Conservation (phyloP, 2,329 filamentous ascomycete genomes). For the Claviceps digitariae region DNA sequence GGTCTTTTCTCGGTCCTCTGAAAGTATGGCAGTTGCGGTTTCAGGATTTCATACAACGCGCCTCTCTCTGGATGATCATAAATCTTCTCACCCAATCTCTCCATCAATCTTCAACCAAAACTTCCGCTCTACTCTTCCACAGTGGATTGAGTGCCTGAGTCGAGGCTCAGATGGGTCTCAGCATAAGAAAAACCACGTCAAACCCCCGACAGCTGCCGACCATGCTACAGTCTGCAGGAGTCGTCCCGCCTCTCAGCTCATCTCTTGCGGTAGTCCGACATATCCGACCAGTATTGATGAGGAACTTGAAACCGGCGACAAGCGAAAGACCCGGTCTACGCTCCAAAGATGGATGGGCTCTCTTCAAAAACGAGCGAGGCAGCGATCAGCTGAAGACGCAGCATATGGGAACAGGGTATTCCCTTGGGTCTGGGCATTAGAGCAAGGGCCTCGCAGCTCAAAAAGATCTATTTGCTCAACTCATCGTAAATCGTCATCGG, state of each 20-base stretch:
- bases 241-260: not conserved
- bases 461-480: slow-evolving; percentile 1
- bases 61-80: not conserved
- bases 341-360: slow-evolving; percentile 65
- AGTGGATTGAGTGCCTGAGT: not conserved
- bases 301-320: not conserved
- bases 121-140: not conserved
- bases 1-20: slow-evolving; percentile 13
- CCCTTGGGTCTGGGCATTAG: not conserved
- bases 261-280: not conserved
- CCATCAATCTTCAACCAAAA: not conserved
- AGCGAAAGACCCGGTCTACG: slow-evolving; percentile 21
- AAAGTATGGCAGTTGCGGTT: slow-evolving; percentile 22
- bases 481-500: slow-evolving; percentile 33
- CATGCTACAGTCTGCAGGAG: not conserved
- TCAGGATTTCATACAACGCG: slow-evolving; percentile 11
- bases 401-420: slow-evolving; percentile 4
- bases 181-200: not conserved
- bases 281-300: not conserved
- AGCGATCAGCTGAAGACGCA: slow-evolving; percentile 14
- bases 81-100: not conserved
- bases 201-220: slow-evolving; percentile 14
- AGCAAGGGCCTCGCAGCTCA: not conserved
- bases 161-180: not conserved
- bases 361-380: slow-evolving; percentile 43